These are phyloP conservation scores for Puccinia triticina DNA, from an alignment of 1,284 basidiomycete species.

Conservation along the genomic window DNA sequence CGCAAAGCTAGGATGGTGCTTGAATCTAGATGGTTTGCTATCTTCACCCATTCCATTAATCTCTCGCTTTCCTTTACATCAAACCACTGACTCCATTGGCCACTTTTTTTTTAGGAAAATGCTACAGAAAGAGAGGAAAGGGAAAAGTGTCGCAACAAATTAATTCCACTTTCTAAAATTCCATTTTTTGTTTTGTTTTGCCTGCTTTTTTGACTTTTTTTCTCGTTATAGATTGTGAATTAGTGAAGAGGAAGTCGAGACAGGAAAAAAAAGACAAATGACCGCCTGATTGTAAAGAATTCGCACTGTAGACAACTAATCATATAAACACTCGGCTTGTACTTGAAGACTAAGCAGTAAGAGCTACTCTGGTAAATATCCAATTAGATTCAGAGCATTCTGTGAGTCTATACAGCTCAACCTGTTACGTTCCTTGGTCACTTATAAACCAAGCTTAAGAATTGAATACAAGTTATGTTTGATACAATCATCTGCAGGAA, in stretches of 20 bases:
- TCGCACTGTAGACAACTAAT: background rate
- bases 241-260: background rate
- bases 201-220: background rate
- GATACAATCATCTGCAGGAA: background rate
- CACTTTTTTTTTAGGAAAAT: slow-evolving; percentile 10
- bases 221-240: background rate
- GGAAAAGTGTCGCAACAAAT: slow-evolving; percentile 17
- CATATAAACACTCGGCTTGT: background rate
- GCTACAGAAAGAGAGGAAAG: slow-evolving; percentile 44
- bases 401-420: too few species aligned
- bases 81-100: background rate
- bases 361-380: background rate
- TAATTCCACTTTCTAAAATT: background rate
- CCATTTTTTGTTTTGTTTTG: too few species aligned
- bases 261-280: slow-evolving; percentile 7
- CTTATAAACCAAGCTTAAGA: too few species aligned
- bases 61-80: background rate
- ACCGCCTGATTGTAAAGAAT: background rate
- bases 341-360: background rate
- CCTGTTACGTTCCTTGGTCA: too few species aligned
- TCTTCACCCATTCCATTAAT: background rate
- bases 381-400: too few species aligned
- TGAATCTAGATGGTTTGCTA: slow-evolving; percentile 37
- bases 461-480: too few species aligned
- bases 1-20: slow-evolving; percentile 41